Evolutionary conservation across 140 eudicot genomes (phyloP).

Genomic region (Bidens hawaiensis): DNA sequence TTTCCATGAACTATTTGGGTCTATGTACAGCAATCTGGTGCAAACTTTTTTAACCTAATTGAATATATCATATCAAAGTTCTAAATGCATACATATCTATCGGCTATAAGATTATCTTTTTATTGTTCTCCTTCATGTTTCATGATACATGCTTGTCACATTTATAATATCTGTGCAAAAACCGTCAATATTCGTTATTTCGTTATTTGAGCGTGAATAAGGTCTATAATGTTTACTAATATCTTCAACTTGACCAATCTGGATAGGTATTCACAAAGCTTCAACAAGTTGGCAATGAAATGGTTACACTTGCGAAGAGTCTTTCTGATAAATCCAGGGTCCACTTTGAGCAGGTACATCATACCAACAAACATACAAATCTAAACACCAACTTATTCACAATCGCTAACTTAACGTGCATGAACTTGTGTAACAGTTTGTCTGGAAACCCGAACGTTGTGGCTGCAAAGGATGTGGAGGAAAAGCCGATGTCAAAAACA

Average conservation of each 20-base stretch:
- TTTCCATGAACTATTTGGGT: background rate
- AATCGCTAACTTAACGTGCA: background rate
- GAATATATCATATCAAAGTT: too few species aligned
- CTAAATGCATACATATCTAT: too few species aligned
- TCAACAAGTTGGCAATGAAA: constrained; percentile 59
- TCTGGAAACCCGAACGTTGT: constrained; percentile 30
- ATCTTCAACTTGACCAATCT: constrained; percentile 4
- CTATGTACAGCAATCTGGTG: background rate
- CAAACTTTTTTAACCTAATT: too few species aligned
- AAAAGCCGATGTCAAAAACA: constrained; percentile 41
- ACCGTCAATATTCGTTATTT: background rate
- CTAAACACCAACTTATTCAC: background rate
- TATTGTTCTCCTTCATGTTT: background rate
- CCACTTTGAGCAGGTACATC: constrained; percentile 56
- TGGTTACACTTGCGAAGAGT: constrained; percentile 56
- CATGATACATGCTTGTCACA: background rate
- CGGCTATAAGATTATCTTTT: background rate
- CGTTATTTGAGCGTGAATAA: background rate
- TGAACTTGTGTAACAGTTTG: constrained; percentile 33
- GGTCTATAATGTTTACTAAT: background rate
- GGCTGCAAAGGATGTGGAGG: constrained; percentile 58
- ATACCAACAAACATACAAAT: constrained; percentile 5
- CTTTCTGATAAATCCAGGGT: constrained; percentile 54
- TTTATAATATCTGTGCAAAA: background rate
- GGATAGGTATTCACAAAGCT: constrained; percentile 81